Evolutionary conservation across 495 filamentous ascomycete genomes (phyloP).

Genomic region (Sordaria brevicollis): DNA sequence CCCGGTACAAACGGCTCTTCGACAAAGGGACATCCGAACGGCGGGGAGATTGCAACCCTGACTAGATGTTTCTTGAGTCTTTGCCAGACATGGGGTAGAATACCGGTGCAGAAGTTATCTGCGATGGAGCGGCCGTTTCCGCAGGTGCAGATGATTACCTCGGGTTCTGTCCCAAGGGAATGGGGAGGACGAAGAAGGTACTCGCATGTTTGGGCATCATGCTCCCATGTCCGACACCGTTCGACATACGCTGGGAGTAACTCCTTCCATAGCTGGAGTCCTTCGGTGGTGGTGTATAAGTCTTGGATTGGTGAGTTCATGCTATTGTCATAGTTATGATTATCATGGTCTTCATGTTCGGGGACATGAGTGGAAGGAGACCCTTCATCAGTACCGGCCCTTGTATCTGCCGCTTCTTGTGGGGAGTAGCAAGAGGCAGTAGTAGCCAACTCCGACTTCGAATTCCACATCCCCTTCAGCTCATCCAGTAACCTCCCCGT

Average conservation of each 20-base stretch:
- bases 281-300: not conserved
- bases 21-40: slow-evolving; percentile 20
- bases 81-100: slow-evolving; percentile 24
- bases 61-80: slow-evolving; percentile 11
- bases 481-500: not conserved
- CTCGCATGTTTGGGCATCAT: slow-evolving; percentile 32
- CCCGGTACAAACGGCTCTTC: slow-evolving; percentile 19
- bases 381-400: not conserved
- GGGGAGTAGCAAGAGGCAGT: too few species aligned
- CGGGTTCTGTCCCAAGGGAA: too few species aligned
- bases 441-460: too few species aligned
- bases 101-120: too few species aligned
- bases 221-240: slow-evolving; percentile 44
- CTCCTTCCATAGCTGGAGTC: slow-evolving; percentile 35
- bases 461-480: not conserved
- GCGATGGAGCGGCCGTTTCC: slow-evolving; percentile 22
- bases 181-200: slow-evolving; percentile 23
- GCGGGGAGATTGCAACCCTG: slow-evolving; percentile 28
- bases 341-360: too few species aligned
- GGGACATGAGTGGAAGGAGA: too few species aligned
- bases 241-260: slow-evolving; percentile 39
- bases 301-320: not conserved
- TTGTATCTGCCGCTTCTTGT: too few species aligned
- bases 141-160: slow-evolving; percentile 25
- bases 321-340: too few species aligned